Evolutionary conservation across 306 rosid species (phyloP).

Genomic region (Spatholobus suberectus): DNA sequence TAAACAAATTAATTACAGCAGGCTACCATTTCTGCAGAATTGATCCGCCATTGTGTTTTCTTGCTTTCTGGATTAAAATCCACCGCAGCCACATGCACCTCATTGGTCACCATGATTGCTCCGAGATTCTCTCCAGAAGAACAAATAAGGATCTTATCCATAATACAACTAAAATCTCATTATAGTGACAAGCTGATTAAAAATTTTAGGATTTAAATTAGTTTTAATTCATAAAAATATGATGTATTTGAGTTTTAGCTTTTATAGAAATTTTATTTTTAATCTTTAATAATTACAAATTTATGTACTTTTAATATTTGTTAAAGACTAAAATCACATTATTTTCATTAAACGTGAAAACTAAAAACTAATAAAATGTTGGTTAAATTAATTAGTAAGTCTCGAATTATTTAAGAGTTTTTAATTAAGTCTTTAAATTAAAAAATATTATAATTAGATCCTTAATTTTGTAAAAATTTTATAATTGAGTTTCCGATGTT

Average conservation of each 20-base stretch:
- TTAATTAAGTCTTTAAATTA: no score
- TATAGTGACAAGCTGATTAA: background rate
- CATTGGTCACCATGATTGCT: background rate
- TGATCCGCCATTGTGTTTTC: background rate
- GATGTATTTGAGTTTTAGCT: background rate
- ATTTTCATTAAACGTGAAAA: no score
- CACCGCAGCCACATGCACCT: constrained; percentile 6
- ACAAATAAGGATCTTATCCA: background rate
- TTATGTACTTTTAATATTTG: no score
- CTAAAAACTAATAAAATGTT: no score
- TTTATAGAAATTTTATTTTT: background rate
- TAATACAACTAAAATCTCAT: background rate
- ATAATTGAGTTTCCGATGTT: no score
- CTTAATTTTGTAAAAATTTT: no score
- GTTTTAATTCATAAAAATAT: background rate
- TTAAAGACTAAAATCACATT: no score
- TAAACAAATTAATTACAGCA: constrained; percentile 28
- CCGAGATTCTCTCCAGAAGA: constrained; percentile 6
- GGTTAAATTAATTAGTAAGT: no score
- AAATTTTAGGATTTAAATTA: background rate
- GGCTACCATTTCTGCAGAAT: constrained; percentile 28
- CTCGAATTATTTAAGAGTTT: no score
- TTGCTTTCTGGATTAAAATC: constrained; percentile 7
- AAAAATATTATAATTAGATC: no score
- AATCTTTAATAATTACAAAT: no score